Conservation (phyloP, 2,329 filamentous ascomycete genomes). For the Fusarium torulosum region DNA sequence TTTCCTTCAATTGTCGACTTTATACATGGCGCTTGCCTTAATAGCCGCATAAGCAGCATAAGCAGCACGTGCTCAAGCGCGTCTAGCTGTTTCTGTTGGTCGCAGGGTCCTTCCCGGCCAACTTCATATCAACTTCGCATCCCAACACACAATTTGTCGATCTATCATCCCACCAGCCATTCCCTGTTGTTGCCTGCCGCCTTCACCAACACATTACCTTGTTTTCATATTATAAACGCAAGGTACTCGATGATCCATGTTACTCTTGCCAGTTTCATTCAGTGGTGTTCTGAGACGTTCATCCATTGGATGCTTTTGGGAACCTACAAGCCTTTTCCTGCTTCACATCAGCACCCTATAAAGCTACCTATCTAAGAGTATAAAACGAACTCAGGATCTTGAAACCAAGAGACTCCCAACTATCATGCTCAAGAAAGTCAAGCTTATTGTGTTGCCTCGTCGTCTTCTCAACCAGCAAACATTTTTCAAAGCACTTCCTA, state of each 20-base stretch:
- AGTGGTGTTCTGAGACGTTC: background rate
- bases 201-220: background rate
- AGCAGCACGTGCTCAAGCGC: constrained; percentile 33
- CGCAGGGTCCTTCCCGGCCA: constrained; percentile 8
- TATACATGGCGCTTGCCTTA: constrained; percentile 31
- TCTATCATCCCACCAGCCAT: background rate
- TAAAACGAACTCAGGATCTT: background rate
- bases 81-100: constrained; percentile 22
- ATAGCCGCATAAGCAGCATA: constrained; percentile 10
- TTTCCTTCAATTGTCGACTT: constrained; percentile 22
- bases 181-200: background rate
- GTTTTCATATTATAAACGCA: background rate
- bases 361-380: background rate
- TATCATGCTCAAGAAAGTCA: too few relatives aligned
- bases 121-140: constrained; percentile 28
- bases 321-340: background rate
- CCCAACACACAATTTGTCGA: constrained; percentile 5
- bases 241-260: background rate
- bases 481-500: background rate
- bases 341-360: background rate
- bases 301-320: background rate
- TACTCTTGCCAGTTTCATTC: background rate
- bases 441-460: too few relatives aligned
- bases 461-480: background rate
- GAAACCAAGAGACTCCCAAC: background rate